Conservation (phyloP, 208 protist genomes). For the Cochliopodium minus region DNA sequence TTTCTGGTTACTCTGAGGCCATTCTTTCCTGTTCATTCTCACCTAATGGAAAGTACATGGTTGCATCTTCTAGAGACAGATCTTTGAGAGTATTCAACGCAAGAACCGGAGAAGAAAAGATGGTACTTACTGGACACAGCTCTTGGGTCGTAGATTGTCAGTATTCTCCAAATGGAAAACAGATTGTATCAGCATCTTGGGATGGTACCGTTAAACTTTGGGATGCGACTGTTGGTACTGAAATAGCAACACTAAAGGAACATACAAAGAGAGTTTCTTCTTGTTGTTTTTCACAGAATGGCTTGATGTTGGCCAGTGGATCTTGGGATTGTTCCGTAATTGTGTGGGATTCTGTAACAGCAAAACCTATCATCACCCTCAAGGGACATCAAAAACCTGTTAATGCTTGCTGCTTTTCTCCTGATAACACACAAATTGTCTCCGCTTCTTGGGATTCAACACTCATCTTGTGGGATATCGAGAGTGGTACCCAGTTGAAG, state of each 20-base stretch:
- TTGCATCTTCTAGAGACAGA: slow-evolving; percentile 76
- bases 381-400: slow-evolving; percentile 58
- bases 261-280: slow-evolving; percentile 88
- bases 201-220: slow-evolving; percentile 72
- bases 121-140: slow-evolving; percentile 62
- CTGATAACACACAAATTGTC: slow-evolving; percentile 61
- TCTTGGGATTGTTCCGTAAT: slow-evolving; percentile 88
- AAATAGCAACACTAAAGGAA: slow-evolving; percentile 61
- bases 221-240: slow-evolving; percentile 27
- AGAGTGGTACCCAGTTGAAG: slow-evolving; percentile 51
- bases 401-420: slow-evolving; percentile 22
- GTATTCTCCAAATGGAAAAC: slow-evolving; percentile 59
- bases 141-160: slow-evolving; percentile 88
- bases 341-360: slow-evolving; percentile 63
- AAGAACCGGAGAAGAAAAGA: slow-evolving; percentile 43
- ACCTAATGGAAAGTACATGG: slow-evolving; percentile 68
- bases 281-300: slow-evolving; percentile 77
- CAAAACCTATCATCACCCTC: slow-evolving; percentile 40
- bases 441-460: slow-evolving; percentile 90
- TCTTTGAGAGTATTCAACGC: slow-evolving; percentile 72
- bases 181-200: slow-evolving; percentile 60
- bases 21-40: too few species aligned
- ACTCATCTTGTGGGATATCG: slow-evolving; percentile 83
- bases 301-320: slow-evolving; percentile 75
- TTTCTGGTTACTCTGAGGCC: too few species aligned